Evolutionary conservation across 352 stramenopile species (phyloP), one percentile per base, ranked within the genome.

Genomic region (Phytophthora lateralis): DNA sequence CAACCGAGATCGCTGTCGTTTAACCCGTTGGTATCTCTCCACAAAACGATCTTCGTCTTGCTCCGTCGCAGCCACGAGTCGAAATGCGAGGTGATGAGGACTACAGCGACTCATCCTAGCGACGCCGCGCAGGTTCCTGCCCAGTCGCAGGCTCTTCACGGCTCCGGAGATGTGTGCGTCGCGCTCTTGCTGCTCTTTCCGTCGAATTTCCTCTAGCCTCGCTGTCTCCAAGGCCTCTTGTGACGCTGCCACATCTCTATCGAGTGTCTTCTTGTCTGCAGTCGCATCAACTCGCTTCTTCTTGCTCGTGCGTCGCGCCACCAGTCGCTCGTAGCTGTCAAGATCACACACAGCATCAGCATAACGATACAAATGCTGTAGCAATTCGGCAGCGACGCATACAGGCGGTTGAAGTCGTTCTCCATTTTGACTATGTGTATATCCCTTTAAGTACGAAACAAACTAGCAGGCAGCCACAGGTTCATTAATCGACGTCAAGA

Each of bases 391-490:
- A 26, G 14, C 35, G 14, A 14, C 64, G 34, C 60, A 24, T 24
- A 74, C 60, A 80, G 35, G 17, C 65, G 66, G 47, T 80, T 70
- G 46, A 80, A 80, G 53, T 75, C 71, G 38, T 53, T 27, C 8
- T 29, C 43, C 35, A 60, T 65, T 35, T 53, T 26, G 6, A 6
- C 7, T 44, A 12, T 24, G 9, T 3, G 4, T 43, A 3, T 3
- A 38, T 15, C n/a, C 7, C 17, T 4, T 17, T 41, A 53, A 57
- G 49, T 49, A 52, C 45, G 26, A 37, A 44, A 44, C 5, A 20
- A 29, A 35, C 8, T 17, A 3, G 9, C n/a, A 29, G 20, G n/a
- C 38, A 27, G 24, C 39, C 39, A 50, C 38, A 41, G 21, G 11
- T 15, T 50, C 6, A 46, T 52, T 10, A 53, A 44, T 35, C 32